Evolutionary conservation across 345 rosid species (phyloP).

Genomic region (Brassica juncea): DNA sequence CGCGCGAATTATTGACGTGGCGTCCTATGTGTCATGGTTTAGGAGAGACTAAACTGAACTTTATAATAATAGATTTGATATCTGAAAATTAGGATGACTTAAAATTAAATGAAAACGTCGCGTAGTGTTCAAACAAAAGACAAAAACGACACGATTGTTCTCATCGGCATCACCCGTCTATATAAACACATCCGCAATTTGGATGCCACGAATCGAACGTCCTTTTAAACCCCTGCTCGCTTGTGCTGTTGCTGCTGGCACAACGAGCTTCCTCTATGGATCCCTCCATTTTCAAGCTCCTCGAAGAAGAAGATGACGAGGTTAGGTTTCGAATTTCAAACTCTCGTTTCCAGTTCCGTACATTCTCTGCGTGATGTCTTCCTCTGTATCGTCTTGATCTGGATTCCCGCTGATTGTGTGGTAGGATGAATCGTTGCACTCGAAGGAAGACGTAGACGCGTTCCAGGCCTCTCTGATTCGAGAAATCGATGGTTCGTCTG

Average conservation of each 20-base stretch:
- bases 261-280: constrained; percentile 44
- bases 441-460: constrained; percentile 71
- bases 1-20: too few species aligned
- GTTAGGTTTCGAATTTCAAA: constrained; percentile 32
- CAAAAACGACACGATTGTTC: constrained; percentile 7
- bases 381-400: constrained; percentile 16
- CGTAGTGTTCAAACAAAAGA: not conserved
- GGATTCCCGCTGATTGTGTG: constrained; percentile 7
- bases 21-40: too few species aligned
- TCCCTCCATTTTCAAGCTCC: constrained; percentile 68
- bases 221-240: not conserved
- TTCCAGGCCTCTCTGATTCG: constrained; percentile 74
- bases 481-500: constrained; percentile 61
- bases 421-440: constrained; percentile 73
- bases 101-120: not conserved
- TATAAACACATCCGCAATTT: not conserved
- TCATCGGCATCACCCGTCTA: not conserved
- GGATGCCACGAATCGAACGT: not conserved
- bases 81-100: too few species aligned
- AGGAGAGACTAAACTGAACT: too few species aligned
- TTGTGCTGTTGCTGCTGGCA: not conserved
- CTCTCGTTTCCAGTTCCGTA: not conserved
- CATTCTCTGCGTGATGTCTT: not conserved
- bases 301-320: constrained; percentile 78
- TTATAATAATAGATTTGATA: too few species aligned